Base-by-base conservation (phyloP, 1,284 basidiomycete species). In the Wallemia hederae region DNA sequence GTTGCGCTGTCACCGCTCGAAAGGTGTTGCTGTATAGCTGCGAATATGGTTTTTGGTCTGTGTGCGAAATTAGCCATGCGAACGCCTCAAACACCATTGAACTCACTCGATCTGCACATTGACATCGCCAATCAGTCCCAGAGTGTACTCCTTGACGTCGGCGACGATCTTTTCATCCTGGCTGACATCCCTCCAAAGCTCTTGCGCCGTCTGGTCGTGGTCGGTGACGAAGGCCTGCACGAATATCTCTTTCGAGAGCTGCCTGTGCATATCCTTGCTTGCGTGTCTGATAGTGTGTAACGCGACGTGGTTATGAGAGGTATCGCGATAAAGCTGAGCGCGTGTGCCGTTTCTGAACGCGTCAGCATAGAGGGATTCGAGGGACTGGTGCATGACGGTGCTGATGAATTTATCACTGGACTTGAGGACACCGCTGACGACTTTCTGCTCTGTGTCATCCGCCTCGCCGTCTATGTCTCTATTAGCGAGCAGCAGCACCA, bases 401-500 rank as follows among this genome's bases (percentile, higher is more conserved):
- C 25, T 58, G 11, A 58, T 28, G 56, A 28, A 58, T 24, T 58
- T 28, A 15, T 26, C 56, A 22, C 9, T 58, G 7, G 56, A 58
- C 25, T 58, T 9, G 3, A 58, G 14, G 24, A 58, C 24, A 17
- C 56, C 56, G 25, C 25, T 26, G n/a, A 58, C 17, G 24, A 58
- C 56, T 19, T 24, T 9, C 56, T 58, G 11, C 25, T 58, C 56
- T 9, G 17, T 24, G 1, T 24, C 24, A 0, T 31, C n/a, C 19
- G 39, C 55, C 1, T 49, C 27, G 14, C 55, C 56, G 1, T 60
- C 56, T 1, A 66, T 27, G 2, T 61, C 60, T 3, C 29, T 31
- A 1, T 25, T 1, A 0, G 64, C 65, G 2, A 63, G 27, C 11
- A 59, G 27, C 1, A 55, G 27, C 15, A 64, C 61, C 24, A 61